Percentiles rank a stretch among this genome's conserved stretches.
Evolutionary conservation across 2,329 filamentous ascomycete genomes (phyloP).

Genomic region (Fusarium xylarioides): DNA sequence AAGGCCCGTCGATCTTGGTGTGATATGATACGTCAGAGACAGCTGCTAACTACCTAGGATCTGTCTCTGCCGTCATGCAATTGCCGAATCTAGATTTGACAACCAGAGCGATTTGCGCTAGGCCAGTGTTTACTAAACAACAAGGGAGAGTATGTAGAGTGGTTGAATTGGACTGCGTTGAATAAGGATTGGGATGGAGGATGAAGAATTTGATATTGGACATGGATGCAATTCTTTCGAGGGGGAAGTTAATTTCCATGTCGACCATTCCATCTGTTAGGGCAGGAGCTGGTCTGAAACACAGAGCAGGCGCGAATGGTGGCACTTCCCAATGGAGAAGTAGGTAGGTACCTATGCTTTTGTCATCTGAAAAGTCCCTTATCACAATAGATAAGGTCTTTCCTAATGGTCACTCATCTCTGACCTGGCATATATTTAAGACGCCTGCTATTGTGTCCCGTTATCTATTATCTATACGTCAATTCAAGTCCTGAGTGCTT

Average conservation of each 20-base stretch:
- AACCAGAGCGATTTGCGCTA: not conserved
- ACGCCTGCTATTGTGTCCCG: not conserved
- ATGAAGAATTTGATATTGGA: not conserved
- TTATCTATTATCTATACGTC: not conserved
- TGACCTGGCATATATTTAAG: no score
- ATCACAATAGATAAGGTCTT: not conserved
- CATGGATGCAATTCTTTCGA: not conserved
- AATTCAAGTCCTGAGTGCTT: not conserved
- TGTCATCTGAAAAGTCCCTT: not conserved
- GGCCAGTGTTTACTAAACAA: no score
- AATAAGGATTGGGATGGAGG: not conserved
- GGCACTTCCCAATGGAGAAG: not conserved
- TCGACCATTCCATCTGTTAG: not conserved
- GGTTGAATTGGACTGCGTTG: not conserved
- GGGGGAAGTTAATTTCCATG: not conserved
- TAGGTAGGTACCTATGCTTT: not conserved
- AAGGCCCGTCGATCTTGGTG: conserved; percentile 17
- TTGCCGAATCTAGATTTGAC: conserved; percentile 2
- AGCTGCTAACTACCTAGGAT: not conserved
- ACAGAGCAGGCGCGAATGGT: not conserved
- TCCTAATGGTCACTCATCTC: no score
- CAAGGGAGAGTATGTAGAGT: no score
- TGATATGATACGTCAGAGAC: conserved; percentile 28
- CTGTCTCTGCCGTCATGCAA: not conserved
- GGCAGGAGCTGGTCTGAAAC: not conserved